Conservation (phyloP, 2,329 filamentous ascomycete genomes). For the Fusarium drepaniforme region DNA sequence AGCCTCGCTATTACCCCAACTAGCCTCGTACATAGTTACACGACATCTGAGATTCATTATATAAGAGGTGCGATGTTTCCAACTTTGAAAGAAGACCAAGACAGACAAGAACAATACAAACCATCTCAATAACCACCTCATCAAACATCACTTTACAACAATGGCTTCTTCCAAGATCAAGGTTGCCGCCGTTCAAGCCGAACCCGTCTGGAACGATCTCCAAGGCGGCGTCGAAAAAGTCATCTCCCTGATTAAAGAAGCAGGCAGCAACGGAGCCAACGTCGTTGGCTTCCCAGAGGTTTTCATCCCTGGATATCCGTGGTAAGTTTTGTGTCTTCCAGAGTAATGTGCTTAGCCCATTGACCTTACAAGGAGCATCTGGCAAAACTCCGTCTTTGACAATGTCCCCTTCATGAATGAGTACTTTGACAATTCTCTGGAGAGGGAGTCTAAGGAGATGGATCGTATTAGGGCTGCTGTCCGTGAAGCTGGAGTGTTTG, state of each 20-base stretch:
- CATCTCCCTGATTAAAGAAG: constrained; percentile 49
- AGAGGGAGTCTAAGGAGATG: constrained; percentile 56
- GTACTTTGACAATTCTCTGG: constrained; percentile 60
- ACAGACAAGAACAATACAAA: background rate
- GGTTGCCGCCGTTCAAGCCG: constrained; percentile 42
- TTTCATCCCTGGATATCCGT: constrained; percentile 60
- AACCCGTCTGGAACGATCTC: constrained; percentile 44
- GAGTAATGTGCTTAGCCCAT: background rate
- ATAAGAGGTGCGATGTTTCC: background rate
- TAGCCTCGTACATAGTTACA: background rate
- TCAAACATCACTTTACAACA: background rate
- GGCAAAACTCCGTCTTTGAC: constrained; percentile 38
- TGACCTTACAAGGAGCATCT: constrained; percentile 44
- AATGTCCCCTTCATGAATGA: constrained; percentile 56
- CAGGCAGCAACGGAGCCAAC: constrained; percentile 46
- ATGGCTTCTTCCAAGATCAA: constrained; percentile 33
- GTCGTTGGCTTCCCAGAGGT: constrained; percentile 58
- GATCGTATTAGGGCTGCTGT: constrained; percentile 57
- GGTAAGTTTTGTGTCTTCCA: constrained; percentile 46
- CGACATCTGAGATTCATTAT: background rate
- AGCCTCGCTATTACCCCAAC: background rate
- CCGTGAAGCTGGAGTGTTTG: constrained; percentile 57
- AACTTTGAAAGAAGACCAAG: background rate
- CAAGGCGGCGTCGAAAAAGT: constrained; percentile 52
- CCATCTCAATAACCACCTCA: background rate